Conservation (phyloP, 495 filamentous ascomycete genomes). For the Aspergillus incahuasiensis region DNA sequence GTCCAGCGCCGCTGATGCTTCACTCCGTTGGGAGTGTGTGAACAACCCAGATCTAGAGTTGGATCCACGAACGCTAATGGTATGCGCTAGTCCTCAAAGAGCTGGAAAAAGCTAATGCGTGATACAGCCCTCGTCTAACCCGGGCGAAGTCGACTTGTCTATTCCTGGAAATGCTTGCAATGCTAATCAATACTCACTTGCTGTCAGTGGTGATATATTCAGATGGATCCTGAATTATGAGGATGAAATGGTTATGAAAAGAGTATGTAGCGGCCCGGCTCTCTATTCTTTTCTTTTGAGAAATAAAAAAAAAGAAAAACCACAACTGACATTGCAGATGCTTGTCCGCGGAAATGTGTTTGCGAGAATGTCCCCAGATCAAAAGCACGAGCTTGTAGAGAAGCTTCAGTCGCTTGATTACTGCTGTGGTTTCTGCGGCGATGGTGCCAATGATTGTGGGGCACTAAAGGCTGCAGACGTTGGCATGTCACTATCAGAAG, state of each 20-base stretch:
- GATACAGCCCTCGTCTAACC: slow-evolving; percentile 60
- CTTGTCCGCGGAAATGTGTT: slow-evolving; percentile 91
- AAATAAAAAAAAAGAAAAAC: too few species aligned
- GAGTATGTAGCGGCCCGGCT: slow-evolving; percentile 32
- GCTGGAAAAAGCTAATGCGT: slow-evolving; percentile 22
- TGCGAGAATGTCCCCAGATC: slow-evolving; percentile 97
- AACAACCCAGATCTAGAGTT: slow-evolving; percentile 73
- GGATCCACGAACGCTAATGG: slow-evolving; percentile 70
- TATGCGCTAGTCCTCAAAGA: slow-evolving; percentile 26
- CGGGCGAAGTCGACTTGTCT: slow-evolving; percentile 69
- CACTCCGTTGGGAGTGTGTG: slow-evolving; percentile 83
- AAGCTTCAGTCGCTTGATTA: slow-evolving; percentile 96
- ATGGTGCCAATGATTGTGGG: slow-evolving; percentile 97
- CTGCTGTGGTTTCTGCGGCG: slow-evolving; percentile 93
- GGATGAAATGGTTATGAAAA: slow-evolving; percentile 65
- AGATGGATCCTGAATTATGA: slow-evolving; percentile 94
- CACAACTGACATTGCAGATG: slow-evolving; percentile 52
- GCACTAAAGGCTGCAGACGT: slow-evolving; percentile 97
- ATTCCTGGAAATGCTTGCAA: slow-evolving; percentile 78
- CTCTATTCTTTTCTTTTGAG: slow-evolving; percentile 5
- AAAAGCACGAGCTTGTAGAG: slow-evolving; percentile 97
- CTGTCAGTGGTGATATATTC: slow-evolving; percentile 90
- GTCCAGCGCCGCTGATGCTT: not conserved
- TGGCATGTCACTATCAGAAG: slow-evolving; percentile 96
- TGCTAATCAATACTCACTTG: slow-evolving; percentile 77